These are phyloP conservation scores for Aspergillus brasiliensis DNA, from an alignment of 2,329 filamentous ascomycete species.

Conservation along the genomic window DNA sequence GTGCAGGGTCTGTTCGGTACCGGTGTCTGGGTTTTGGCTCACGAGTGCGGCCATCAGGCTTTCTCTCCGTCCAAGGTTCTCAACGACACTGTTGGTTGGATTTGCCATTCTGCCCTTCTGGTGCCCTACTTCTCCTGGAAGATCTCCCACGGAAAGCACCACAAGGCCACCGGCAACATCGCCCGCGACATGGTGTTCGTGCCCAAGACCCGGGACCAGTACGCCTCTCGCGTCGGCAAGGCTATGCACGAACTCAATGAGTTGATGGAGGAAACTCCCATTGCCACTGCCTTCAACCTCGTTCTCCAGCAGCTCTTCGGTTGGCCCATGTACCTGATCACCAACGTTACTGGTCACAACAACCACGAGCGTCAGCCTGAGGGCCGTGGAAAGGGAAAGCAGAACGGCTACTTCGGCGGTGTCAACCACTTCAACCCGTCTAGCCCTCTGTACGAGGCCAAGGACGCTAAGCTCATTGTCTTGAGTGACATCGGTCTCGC, in stretches of 20 bases:
- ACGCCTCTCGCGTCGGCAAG: conserved; percentile 72
- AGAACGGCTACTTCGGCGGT: conserved; percentile 74
- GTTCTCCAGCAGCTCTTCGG: conserved; percentile 85
- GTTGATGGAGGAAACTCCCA: conserved; percentile 91
- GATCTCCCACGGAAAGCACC: conserved; percentile 98
- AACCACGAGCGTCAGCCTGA: conserved; percentile 87
- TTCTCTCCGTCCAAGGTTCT: conserved; percentile 90
- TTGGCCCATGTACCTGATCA: conserved; percentile 88
- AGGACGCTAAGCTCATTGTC: conserved; percentile 83
- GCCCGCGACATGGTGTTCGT: conserved; percentile 99
- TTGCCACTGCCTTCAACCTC: conserved; percentile 73
- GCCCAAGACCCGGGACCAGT: conserved; percentile 84
- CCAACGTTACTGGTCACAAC: conserved; percentile 96
- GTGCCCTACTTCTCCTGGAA: conserved; percentile 99
- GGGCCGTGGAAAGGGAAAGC: conserved; percentile 90
- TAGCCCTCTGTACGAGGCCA: conserved; percentile 88
- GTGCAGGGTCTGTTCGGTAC: conserved; percentile 92
- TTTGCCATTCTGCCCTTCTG: conserved; percentile 82
- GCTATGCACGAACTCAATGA: conserved; percentile 81
- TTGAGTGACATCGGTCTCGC: conserved; percentile 81
- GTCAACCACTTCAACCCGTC: conserved; percentile 94
- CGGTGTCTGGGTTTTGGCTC: conserved; percentile 92
- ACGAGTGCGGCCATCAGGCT: conserved; percentile 96
- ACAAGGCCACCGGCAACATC: conserved; percentile 97
- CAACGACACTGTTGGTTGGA: conserved; percentile 91